Percentiles rank a stretch among this genome's conserved stretches.
These are phyloP conservation scores for Collybiopsis confluens DNA, from an alignment of 768 basidiomycete species.

Conservation along the genomic window DNA sequence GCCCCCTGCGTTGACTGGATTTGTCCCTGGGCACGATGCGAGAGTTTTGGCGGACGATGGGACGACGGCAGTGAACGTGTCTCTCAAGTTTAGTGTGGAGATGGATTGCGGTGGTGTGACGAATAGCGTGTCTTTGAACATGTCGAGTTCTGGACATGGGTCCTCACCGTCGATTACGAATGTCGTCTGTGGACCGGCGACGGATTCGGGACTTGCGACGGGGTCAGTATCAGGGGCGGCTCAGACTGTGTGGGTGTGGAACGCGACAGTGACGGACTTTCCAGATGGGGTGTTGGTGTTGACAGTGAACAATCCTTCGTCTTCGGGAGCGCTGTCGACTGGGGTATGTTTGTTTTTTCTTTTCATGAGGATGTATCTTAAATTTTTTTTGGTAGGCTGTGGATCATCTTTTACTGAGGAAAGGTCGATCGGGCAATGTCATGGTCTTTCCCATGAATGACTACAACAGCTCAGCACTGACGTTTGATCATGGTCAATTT, in stretches of 20 bases:
- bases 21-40: constrained; percentile 83
- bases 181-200: constrained; percentile 45
- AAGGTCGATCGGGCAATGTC: constrained; percentile 69
- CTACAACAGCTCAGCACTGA: constrained; percentile 61
- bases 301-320: constrained; percentile 52
- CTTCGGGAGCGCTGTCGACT: constrained; percentile 42
- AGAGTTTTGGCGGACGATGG: constrained; percentile 48
- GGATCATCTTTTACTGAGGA: constrained; percentile 79
- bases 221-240: constrained; percentile 50
- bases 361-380: not conserved
- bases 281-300: constrained; percentile 83
- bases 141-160: constrained; percentile 65
- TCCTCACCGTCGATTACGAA: constrained; percentile 46
- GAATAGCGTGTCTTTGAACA: constrained; percentile 55
- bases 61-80: constrained; percentile 58
- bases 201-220: constrained; percentile 43
- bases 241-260: constrained; percentile 67
- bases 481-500: constrained; percentile 57
- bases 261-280: constrained; percentile 67
- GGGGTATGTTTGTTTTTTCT: constrained; percentile 40
- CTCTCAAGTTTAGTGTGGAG: constrained; percentile 70
- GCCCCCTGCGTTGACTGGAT: constrained; percentile 71
- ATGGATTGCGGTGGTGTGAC: constrained; percentile 78
- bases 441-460: constrained; percentile 87
- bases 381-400: constrained; percentile 34